A percentile compares a stretch with the other conserved stretches of the same genome.
These are phyloP conservation scores for Phytophthora constricta DNA, from an alignment of 352 stramenopile genomes.

Conservation along the genomic window DNA sequence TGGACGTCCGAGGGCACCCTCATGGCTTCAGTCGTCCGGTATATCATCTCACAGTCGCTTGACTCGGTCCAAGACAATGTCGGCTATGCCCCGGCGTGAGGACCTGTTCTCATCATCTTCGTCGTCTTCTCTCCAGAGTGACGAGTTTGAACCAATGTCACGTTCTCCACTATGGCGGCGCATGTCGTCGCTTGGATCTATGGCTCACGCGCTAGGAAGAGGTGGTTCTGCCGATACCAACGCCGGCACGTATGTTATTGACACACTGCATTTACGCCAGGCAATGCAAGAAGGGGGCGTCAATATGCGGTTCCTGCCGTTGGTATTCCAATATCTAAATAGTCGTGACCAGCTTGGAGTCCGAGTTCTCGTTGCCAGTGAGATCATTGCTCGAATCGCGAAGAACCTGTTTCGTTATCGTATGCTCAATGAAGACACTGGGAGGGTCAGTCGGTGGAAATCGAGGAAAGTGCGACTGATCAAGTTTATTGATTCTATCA, in stretches of 20 bases:
- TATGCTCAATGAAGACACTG: conserved; percentile 57
- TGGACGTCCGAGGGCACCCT: conserved; percentile 13
- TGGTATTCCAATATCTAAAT: conserved; percentile 60
- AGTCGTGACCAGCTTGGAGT: conserved; percentile 57
- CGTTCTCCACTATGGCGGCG: conserved; percentile 33
- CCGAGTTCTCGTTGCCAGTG: conserved; percentile 60
- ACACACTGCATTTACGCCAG: conserved; percentile 66
- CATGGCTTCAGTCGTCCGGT: conserved; percentile 18
- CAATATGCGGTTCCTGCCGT: conserved; percentile 73
- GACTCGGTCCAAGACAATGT: conserved; percentile 40
- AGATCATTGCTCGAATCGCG: conserved; percentile 75
- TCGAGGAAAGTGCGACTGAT: conserved; percentile 63
- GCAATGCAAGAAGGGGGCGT: conserved; percentile 66
- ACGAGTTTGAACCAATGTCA: conserved; percentile 18
- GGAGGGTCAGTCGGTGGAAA: conserved; percentile 54
- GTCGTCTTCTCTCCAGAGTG: conserved; percentile 7
- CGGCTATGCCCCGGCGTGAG: conserved; percentile 31
- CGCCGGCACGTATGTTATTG: conserved; percentile 70
- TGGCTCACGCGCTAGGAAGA: conserved; percentile 31
- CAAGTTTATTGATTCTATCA: conserved; percentile 73
- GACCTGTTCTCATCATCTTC: conserved; percentile 32
- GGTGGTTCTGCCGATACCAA: conserved; percentile 22
- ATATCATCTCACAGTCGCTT: conserved; percentile 22
- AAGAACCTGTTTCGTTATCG: conserved; percentile 79
- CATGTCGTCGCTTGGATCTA: conserved; percentile 55